Base-by-base conservation (phyloP, 371 early-diverging fungal species). In the Mortierella sp. region DNA sequence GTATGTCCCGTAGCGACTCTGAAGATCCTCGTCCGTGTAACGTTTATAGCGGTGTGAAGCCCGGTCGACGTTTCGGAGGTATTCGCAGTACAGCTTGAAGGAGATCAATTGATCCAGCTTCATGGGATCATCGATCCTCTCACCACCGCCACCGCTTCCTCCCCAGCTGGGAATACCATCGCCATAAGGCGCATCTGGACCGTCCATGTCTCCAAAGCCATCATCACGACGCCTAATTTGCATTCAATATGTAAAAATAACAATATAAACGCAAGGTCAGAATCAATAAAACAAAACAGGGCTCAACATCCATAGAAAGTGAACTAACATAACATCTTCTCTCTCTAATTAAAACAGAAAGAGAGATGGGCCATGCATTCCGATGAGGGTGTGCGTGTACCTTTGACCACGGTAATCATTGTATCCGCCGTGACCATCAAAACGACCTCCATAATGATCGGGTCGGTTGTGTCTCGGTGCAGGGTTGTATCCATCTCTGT, bases 81-180 rank as follows among this genome's bases (percentile, higher is more conserved):
- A 95, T 65, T 97, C 97, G 38, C 92, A 92, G 85, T 93, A 98
- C 76, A 96, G 94, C 76, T 95, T 93, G 87, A 93, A 94, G 0
- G 96, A 90, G 29, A 97, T 94, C 12, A 97, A 85, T 60, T 94
- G 94, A 81, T 96, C 97, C 63, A 95, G 84, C 75, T 95, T 92
- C 75, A 90, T 89, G 1, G 97, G 97, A 78, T 98, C 98, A 11
- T 83, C 83, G 24, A 84, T 73, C 76, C 88, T 77, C 16, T 87
- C 87, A 16, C 58, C 56, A 70, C 63, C 63, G 18, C 35, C 63
- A 35, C 68, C 68, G 24, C 68, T 68, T 68, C 77, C 76, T 16
- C 83, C 83, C 87, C 83, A 87, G 70, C 74, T 55, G 11, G 76
- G 76, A 0, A 80, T 74, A 49, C 81, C 82, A 29, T 85, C 68